phyloP scores from a whole-genome alignment of 495 filamentous ascomycete species.

The Cladorrhinum samala region DNA sequence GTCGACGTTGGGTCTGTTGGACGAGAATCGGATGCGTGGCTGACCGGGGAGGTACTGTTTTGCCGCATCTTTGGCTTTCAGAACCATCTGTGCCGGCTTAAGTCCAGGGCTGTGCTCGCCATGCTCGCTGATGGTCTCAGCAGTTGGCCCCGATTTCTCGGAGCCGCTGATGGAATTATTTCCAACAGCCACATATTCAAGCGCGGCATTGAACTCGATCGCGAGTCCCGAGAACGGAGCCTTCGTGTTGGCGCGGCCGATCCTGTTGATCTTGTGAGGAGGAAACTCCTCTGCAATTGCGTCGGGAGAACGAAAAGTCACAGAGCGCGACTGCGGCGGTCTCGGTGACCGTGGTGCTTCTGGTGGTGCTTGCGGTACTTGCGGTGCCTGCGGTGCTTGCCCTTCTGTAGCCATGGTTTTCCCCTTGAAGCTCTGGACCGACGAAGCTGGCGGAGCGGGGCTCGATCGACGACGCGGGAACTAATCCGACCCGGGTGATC shows the following conservation, averaged over 20 bases:
- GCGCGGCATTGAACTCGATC: constrained; percentile 12
- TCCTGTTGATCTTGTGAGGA: neutral
- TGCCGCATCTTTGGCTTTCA: constrained; percentile 5
- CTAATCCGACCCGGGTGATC: neutral
- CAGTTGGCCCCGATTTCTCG: too few species aligned
- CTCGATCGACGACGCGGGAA: neutral
- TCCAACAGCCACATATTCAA: constrained; percentile 5
- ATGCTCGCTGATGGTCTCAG: neutral
- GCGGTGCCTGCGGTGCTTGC: neutral
- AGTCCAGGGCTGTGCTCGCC: neutral
- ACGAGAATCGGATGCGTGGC: constrained; percentile 18
- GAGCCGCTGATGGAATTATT: too few species aligned
- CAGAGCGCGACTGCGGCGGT: neutral
- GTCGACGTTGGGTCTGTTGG: neutral
- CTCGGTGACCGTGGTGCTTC: neutral
- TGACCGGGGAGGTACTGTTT: constrained; percentile 23
- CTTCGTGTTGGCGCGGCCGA: neutral
- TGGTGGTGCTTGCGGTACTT: neutral
- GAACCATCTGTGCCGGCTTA: neutral
- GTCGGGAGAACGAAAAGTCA: neutral
- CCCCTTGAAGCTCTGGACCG: neutral
- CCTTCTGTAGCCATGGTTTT: neutral
- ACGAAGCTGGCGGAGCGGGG: neutral
- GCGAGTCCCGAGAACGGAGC: constrained; percentile 11
- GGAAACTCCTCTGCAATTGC: neutral